phyloP scores from a whole-genome alignment of 2,329 filamentous ascomycete species.

The Aaosphaeria pasadenensis region DNA sequence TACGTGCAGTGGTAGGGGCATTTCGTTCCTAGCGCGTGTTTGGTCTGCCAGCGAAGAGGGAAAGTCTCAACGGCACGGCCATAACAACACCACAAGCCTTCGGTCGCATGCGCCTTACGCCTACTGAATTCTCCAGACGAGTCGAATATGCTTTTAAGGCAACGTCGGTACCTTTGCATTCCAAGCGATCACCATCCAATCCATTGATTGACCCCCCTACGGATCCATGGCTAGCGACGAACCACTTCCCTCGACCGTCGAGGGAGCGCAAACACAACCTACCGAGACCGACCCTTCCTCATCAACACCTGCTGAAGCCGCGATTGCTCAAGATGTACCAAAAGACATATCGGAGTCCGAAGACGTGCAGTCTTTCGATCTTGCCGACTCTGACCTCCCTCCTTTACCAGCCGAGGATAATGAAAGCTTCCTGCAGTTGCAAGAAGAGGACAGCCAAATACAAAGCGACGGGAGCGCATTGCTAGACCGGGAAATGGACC shows the following conservation, averaged over 20 bases:
- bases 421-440: conserved; percentile 36
- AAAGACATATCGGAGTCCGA: conserved; percentile 25
- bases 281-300: conserved; percentile 11
- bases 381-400: conserved; percentile 38
- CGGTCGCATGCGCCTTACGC: conserved; percentile 1
- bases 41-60: conserved; percentile 3
- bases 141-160: conserved; percentile 22
- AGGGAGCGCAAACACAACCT: conserved; percentile 18
- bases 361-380: conserved; percentile 31
- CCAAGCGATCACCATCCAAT: conserved; percentile 16
- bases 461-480: conserved; percentile 42
- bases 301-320: neutral
- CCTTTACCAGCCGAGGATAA: conserved; percentile 39
- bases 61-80: neutral
- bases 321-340: conserved; percentile 3
- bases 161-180: conserved; percentile 2
- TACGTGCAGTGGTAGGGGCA: too few species aligned
- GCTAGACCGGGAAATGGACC: conserved; percentile 58
- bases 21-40: conserved; percentile 9
- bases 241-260: conserved; percentile 15
- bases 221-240: too few species aligned
- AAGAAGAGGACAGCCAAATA: conserved; percentile 24
- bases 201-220: too few species aligned
- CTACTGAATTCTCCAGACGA: conserved; percentile 3
- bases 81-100: neutral